phyloP scores from a whole-genome alignment of 2,329 filamentous ascomycete species.

The Sphaerulina vaccinii region DNA sequence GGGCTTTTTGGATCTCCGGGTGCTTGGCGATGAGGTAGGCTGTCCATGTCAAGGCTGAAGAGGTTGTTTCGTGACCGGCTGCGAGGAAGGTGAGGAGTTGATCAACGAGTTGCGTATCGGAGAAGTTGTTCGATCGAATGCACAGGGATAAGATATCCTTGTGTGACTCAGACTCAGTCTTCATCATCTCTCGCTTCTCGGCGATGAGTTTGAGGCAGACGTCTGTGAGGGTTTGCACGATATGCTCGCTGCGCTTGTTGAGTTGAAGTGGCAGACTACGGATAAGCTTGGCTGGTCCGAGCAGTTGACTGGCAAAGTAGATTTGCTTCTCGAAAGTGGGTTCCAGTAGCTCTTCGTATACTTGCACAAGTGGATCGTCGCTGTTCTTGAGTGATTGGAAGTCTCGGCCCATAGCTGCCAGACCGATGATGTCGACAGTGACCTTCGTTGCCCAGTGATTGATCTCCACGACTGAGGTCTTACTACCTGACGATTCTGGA shows the following conservation, averaged over 20 bases:
- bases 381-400: constrained; percentile 43
- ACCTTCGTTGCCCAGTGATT: constrained; percentile 46
- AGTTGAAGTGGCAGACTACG: constrained; percentile 48
- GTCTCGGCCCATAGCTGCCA: constrained; percentile 47
- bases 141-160: constrained; percentile 50
- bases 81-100: constrained; percentile 58
- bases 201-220: constrained; percentile 50
- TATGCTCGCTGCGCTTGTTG: constrained; percentile 37
- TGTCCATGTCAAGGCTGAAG: constrained; percentile 73
- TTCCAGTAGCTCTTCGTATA: constrained; percentile 47
- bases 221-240: constrained; percentile 38
- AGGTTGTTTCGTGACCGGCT: constrained; percentile 71
- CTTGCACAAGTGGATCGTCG: constrained; percentile 44
- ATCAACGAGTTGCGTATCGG: constrained; percentile 53
- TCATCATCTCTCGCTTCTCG: constrained; percentile 48
- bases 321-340: constrained; percentile 50
- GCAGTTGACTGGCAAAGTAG: constrained; percentile 44
- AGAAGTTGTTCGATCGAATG: constrained; percentile 54
- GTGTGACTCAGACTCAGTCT: constrained; percentile 33
- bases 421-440: constrained; percentile 49
- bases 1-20: constrained; percentile 62
- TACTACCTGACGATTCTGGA: constrained; percentile 19
- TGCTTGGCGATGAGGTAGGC: constrained; percentile 67
- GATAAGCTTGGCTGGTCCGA: constrained; percentile 42
- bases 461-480: constrained; percentile 39